These are phyloP conservation scores for Passiflora organensis DNA, from an alignment of 345 rosid genomes.

Conservation along the genomic window DNA sequence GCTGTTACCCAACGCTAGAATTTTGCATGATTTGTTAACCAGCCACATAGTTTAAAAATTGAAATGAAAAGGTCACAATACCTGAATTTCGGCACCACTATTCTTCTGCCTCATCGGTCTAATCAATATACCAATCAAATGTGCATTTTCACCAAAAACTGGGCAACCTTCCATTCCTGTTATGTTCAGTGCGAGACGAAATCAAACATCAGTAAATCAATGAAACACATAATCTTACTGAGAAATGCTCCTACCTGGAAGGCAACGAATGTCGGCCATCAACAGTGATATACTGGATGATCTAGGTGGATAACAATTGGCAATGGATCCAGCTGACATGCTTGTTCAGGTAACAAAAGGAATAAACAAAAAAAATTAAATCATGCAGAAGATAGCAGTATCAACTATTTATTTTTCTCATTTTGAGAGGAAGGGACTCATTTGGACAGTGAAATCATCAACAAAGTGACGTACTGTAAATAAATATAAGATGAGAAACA, in stretches of 20 bases:
- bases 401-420: not conserved
- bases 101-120: conserved; percentile 79
- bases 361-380: conserved; percentile 11
- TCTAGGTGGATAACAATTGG: conserved; percentile 68
- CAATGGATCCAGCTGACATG: conserved; percentile 69
- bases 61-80: conserved; percentile 26
- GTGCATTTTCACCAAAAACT: conserved; percentile 48
- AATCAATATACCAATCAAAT: conserved; percentile 65
- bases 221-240: conserved; percentile 14
- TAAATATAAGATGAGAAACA: conserved; percentile 13
- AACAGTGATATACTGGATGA: conserved; percentile 53
- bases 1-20: conserved; percentile 92
- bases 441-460: too few species aligned
- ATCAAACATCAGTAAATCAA: conserved; percentile 17
- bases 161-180: conserved; percentile 96
- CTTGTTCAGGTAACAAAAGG: conserved; percentile 42
- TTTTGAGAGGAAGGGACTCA: too few species aligned
- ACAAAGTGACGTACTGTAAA: conserved; percentile 11
- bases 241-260: conserved; percentile 62
- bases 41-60: conserved; percentile 29
- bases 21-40: conserved; percentile 54
- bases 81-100: conserved; percentile 91
- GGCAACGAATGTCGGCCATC: conserved; percentile 94
- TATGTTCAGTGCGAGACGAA: conserved; percentile 12
- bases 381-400: conserved; percentile 10